These are phyloP conservation scores for Rosa hybrid DNA, from an alignment of 331 rosid species.

Conservation along the genomic window DNA sequence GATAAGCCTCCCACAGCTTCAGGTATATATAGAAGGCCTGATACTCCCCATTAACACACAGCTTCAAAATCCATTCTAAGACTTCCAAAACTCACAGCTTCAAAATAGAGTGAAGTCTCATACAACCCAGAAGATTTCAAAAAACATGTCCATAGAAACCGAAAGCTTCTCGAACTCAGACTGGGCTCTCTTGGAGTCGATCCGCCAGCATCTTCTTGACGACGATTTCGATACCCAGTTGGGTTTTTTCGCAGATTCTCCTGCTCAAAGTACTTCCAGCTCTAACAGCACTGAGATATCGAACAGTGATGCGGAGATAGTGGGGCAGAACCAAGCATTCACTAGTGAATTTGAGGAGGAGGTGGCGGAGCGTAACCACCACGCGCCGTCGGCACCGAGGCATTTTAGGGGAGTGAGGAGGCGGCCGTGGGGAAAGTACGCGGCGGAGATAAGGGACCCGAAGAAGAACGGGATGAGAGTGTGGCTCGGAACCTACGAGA, in stretches of 20 bases:
- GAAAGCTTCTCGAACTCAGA: slow-evolving; percentile 9
- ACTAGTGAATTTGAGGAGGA: neutral
- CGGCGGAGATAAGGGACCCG: slow-evolving; percentile 60
- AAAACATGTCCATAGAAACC: slow-evolving; percentile 10
- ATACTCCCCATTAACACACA: neutral
- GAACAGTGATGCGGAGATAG: neutral
- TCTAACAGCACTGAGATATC: neutral
- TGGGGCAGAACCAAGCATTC: neutral
- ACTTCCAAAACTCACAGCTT: neutral
- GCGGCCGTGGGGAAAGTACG: slow-evolving; percentile 74
- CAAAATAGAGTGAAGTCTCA: neutral
- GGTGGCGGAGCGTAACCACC: neutral
- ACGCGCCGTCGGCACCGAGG: neutral
- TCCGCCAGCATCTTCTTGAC: slow-evolving; percentile 36
- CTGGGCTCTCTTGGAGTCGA: slow-evolving; percentile 30
- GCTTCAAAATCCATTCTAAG: neutral
- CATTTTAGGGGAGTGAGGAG: slow-evolving; percentile 56
- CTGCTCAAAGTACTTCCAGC: neutral
- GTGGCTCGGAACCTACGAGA: slow-evolving; percentile 64
- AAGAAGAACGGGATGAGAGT: slow-evolving; percentile 43
- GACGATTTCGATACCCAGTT: slow-evolving; percentile 20
- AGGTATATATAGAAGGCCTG: neutral
- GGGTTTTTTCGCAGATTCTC: neutral
- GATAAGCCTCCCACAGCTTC: neutral
- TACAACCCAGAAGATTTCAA: neutral